Evolutionary conservation across 495 filamentous ascomycete species (phyloP).

Genomic region (Parathielavia appendiculata): DNA sequence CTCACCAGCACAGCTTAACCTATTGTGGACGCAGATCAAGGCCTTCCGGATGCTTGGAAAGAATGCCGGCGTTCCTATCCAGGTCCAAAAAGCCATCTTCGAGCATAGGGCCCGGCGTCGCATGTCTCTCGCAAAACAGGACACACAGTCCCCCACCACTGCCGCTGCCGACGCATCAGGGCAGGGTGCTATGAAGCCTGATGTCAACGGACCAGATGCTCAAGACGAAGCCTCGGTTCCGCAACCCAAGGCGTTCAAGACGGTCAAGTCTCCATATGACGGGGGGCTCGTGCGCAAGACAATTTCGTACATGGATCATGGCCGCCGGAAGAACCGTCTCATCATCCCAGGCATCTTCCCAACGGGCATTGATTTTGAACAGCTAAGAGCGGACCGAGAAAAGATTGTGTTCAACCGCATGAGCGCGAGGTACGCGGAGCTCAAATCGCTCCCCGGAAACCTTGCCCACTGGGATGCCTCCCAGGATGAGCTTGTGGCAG

Average conservation of each 20-base stretch:
- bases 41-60: constrained; percentile 79
- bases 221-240: constrained; percentile 29
- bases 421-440: constrained; percentile 69
- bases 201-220: constrained; percentile 24
- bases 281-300: constrained; percentile 44
- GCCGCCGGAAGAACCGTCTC: constrained; percentile 60
- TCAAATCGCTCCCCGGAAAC: constrained; percentile 76
- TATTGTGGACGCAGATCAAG: constrained; percentile 69
- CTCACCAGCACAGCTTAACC: constrained; percentile 62
- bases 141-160: constrained; percentile 28
- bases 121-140: constrained; percentile 53
- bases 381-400: constrained; percentile 77
- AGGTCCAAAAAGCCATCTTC: constrained; percentile 70
- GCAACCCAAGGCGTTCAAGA: constrained; percentile 45
- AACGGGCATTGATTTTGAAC: constrained; percentile 76
- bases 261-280: constrained; percentile 62
- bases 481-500: constrained; percentile 61
- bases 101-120: constrained; percentile 61
- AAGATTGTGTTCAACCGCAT: constrained; percentile 86
- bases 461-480: constrained; percentile 78
- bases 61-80: constrained; percentile 69
- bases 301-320: constrained; percentile 78
- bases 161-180: constrained; percentile 49
- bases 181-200: constrained; percentile 45
- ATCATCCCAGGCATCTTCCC: constrained; percentile 85